Conservation (phyloP, 2,329 filamentous ascomycete species). For the Pezicula rhizophila region DNA sequence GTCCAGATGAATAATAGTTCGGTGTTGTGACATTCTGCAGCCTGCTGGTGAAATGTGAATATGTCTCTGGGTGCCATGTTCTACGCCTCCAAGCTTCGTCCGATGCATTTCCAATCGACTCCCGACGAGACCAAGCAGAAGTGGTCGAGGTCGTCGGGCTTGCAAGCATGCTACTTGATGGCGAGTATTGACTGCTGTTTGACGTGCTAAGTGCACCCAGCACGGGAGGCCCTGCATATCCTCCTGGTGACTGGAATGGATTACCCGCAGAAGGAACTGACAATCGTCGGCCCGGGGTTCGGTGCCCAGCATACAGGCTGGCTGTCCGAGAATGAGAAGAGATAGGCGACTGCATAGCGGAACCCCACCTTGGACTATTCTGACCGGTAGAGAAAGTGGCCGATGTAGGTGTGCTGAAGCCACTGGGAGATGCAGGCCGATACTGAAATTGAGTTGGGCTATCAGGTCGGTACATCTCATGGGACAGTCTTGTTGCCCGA, state of each 20-base stretch:
- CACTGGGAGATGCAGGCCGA: slow-evolving; percentile 61
- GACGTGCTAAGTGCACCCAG: slow-evolving; percentile 49
- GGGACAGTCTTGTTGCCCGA: slow-evolving; percentile 56
- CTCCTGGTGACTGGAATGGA: slow-evolving; percentile 63
- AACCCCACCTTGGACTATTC: slow-evolving; percentile 70
- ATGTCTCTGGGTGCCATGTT: slow-evolving; percentile 84
- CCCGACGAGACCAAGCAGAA: slow-evolving; percentile 53
- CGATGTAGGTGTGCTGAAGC: slow-evolving; percentile 78
- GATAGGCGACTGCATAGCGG: slow-evolving; percentile 65
- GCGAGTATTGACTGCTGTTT: slow-evolving; percentile 47
- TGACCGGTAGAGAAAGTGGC: slow-evolving; percentile 73
- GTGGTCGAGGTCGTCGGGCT: slow-evolving; percentile 59
- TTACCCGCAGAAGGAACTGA: slow-evolving; percentile 75
- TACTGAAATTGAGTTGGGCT: slow-evolving; percentile 57
- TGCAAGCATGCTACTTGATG: slow-evolving; percentile 52
- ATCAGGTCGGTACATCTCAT: slow-evolving; percentile 58
- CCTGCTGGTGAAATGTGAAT: slow-evolving; percentile 54
- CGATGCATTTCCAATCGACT: slow-evolving; percentile 53
- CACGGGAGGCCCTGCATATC: slow-evolving; percentile 49
- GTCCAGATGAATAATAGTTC: slow-evolving; percentile 42
- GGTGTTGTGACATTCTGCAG: slow-evolving; percentile 71
- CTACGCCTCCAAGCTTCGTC: slow-evolving; percentile 77
- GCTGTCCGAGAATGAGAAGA: slow-evolving; percentile 63
- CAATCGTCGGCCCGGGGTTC: slow-evolving; percentile 66
- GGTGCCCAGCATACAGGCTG: slow-evolving; percentile 62